phyloP scores from a whole-genome alignment of 306 rosid genomes.

The Rosa lucieae region DNA sequence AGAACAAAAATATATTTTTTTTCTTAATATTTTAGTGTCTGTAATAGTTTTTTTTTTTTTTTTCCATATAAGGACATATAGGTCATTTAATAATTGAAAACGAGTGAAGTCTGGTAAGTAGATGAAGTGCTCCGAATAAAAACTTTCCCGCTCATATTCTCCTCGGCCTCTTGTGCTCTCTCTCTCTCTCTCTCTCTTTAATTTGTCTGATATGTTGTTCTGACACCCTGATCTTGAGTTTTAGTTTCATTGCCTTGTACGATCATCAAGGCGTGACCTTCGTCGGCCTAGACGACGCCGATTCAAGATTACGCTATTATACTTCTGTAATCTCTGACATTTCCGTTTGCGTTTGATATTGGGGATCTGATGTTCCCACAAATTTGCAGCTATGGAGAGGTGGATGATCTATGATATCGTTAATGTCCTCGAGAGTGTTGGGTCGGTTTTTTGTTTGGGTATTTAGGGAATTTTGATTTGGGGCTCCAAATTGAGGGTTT shows the following conservation, averaged over 20 bases:
- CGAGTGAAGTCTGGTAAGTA: too few relatives aligned
- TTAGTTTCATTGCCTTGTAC: conserved; percentile 73
- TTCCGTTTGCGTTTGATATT: not conserved
- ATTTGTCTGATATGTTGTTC: too few relatives aligned
- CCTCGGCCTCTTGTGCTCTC: too few relatives aligned
- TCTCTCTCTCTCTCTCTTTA: not conserved
- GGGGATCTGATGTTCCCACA: not conserved
- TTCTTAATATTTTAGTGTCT: too few relatives aligned
- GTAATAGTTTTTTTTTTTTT: too few relatives aligned
- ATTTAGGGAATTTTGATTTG: not conserved
- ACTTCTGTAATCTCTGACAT: not conserved
- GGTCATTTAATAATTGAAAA: too few relatives aligned
- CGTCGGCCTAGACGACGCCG: conserved; percentile 91
- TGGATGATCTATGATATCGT: conserved; percentile 93
- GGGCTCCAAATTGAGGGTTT: not conserved
- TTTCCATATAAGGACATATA: too few relatives aligned
- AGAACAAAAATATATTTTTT: too few relatives aligned
- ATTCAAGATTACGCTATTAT: conserved; percentile 57
- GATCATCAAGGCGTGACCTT: conserved; percentile 57
- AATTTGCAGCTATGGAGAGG: conserved; percentile 66
- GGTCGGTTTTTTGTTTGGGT: conserved; percentile 28
- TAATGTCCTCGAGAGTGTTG: conserved; percentile 84
- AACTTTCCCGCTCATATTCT: too few relatives aligned
- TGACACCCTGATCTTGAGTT: not conserved
- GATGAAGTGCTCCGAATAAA: too few relatives aligned